A percentile compares a stretch with the other conserved stretches of the same genome.
Evolutionary conservation across 768 basidiomycete species (phyloP).

Genomic region (Rhodosporidiobolus sp.): DNA sequence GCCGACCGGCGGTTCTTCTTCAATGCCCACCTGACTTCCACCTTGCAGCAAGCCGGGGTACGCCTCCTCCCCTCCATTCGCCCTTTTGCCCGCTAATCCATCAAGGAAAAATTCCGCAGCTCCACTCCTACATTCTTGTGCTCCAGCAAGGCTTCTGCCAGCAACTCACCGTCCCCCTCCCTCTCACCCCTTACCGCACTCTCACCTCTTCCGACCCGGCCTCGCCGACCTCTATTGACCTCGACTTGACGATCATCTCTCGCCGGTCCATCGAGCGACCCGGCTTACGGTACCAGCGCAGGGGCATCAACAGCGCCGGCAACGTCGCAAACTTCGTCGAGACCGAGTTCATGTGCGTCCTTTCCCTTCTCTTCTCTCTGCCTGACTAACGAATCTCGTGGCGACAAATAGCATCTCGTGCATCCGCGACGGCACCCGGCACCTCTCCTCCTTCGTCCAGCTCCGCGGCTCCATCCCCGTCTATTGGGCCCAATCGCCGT

Average conservation of each 20-base stretch:
- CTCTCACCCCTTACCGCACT: conserved; percentile 23
- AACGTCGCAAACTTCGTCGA: conserved; percentile 44
- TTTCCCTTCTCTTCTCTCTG: too few species aligned
- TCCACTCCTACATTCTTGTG: conserved; percentile 31
- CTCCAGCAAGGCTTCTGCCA: conserved; percentile 26
- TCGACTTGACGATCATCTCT: conserved; percentile 79
- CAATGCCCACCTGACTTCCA: conserved; percentile 83
- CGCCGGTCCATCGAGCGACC: conserved; percentile 83
- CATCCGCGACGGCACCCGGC: conserved; percentile 69
- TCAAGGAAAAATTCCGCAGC: background rate
- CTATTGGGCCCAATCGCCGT: conserved; percentile 41
- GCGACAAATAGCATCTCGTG: too few species aligned
- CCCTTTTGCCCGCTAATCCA: background rate
- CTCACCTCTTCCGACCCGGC: conserved; percentile 5
- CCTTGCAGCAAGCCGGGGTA: conserved; percentile 84
- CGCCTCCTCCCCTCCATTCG: conserved; percentile 37
- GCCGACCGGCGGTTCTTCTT: conserved; percentile 92
- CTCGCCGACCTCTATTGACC: conserved; percentile 39
- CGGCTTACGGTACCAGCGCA: conserved; percentile 86
- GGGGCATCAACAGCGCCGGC: conserved; percentile 75
- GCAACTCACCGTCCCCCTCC: conserved; percentile 18
- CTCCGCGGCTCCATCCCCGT: conserved; percentile 66
- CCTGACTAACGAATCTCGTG: too few species aligned
- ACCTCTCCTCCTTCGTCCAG: conserved; percentile 85
- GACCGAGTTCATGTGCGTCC: conserved; percentile 85